A percentile compares a stretch with the other conserved stretches of the same genome.
These are phyloP conservation scores for Paramecium pentaurelia DNA, from an alignment of 73 alveolate species.

Conservation along the genomic window DNA sequence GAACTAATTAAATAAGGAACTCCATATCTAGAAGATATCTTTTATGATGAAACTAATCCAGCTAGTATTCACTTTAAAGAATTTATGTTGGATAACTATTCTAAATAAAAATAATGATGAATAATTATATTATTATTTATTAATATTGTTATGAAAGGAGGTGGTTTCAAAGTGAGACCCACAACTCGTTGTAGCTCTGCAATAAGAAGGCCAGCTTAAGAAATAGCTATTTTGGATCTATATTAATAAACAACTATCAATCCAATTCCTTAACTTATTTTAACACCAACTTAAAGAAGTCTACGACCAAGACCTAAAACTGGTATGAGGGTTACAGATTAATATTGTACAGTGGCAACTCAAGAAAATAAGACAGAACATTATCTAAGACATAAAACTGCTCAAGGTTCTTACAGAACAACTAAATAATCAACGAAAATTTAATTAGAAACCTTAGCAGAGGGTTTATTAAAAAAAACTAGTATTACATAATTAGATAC, in stretches of 20 bases:
- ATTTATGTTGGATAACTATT: not conserved
- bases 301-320: not conserved
- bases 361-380: not conserved
- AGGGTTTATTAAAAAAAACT: not conserved
- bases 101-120: not conserved
- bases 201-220: not conserved
- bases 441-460: not conserved
- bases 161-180: not conserved
- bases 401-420: not conserved
- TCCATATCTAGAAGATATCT: not conserved
- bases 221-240: not conserved
- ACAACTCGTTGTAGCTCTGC: not conserved
- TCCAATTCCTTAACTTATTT: not conserved
- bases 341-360: not conserved
- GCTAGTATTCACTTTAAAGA: not conserved
- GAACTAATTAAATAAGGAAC: not conserved
- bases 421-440: not conserved
- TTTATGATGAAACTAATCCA: not conserved
- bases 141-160: not conserved
- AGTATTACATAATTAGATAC: not conserved
- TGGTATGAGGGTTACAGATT: not conserved
- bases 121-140: not conserved
- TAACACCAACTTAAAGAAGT: not conserved
- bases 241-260: not conserved
- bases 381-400: not conserved